phyloP scores from a whole-genome alignment of 2,329 filamentous ascomycete species.

The Fonsecaea multimorphosa region DNA sequence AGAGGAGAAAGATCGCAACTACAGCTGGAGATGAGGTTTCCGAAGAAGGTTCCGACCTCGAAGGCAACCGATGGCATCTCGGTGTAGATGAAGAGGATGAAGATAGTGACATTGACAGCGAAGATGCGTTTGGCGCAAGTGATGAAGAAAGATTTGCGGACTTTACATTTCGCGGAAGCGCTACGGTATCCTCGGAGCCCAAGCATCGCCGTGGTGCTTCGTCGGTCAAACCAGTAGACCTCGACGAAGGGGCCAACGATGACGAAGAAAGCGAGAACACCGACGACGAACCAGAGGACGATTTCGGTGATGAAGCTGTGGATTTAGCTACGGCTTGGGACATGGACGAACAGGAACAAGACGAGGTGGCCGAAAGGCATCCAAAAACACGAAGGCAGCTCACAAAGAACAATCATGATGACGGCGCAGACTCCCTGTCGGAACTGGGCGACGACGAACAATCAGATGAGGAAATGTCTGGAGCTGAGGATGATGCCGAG shows the following conservation, averaged over 20 bases:
- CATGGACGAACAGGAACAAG: conserved; percentile 58
- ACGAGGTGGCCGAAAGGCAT: conserved; percentile 45
- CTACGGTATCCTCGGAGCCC: conserved; percentile 35
- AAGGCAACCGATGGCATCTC: conserved; percentile 83
- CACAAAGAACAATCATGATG: conserved; percentile 46
- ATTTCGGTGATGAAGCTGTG: conserved; percentile 67
- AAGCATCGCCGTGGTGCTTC: conserved; percentile 28
- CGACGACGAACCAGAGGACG: conserved; percentile 58
- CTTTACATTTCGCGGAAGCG: conserved; percentile 70
- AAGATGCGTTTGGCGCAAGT: conserved; percentile 86
- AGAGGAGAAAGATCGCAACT: conserved; percentile 44
- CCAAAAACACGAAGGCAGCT: conserved; percentile 41
- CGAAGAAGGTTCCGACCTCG: conserved; percentile 75
- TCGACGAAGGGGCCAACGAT: conserved; percentile 49
- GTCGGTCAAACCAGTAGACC: conserved; percentile 47
- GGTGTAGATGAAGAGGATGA: conserved; percentile 72
- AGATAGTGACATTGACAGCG: conserved; percentile 72
- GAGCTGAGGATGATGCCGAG: conserved; percentile 57
- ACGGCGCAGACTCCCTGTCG: conserved; percentile 35
- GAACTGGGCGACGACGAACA: conserved; percentile 56
- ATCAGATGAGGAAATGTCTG: conserved; percentile 39
- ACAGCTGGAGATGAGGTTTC: conserved; percentile 47
- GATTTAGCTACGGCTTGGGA: conserved; percentile 69
- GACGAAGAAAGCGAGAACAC: conserved; percentile 34
- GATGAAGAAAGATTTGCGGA: conserved; percentile 85